Conservation (phyloP, 208 protist genomes). For the Leishmania lainsoni region DNA sequence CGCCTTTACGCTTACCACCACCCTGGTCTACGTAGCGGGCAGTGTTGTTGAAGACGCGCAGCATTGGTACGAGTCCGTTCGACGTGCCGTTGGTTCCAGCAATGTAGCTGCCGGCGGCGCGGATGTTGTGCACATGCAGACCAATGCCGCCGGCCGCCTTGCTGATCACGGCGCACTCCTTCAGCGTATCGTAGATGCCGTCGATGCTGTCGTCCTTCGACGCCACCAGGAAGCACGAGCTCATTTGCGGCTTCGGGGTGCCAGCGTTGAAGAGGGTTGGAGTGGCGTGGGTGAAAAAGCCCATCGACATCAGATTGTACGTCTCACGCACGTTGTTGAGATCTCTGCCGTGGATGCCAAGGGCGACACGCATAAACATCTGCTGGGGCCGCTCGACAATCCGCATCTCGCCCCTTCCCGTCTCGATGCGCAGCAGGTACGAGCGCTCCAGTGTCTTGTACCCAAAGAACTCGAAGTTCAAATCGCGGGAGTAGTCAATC, state of each 20-base stretch:
- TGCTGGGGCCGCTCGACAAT: constrained; percentile 99
- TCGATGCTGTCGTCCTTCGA: constrained; percentile 99
- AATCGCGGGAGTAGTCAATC: constrained; percentile 96
- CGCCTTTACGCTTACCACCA: constrained; percentile 98
- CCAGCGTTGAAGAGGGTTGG: constrained; percentile 99
- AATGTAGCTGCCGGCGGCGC: constrained; percentile 96
- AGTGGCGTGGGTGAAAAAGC: constrained; percentile 98
- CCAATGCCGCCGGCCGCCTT: constrained; percentile 99
- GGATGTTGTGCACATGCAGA: constrained; percentile 97
- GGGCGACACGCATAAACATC: constrained; percentile 98
- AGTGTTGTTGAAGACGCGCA: constrained; percentile 99
- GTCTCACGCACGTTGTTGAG: constrained; percentile 94
- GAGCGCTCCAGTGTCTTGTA: constrained; percentile 99
- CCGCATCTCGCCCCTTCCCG: constrained; percentile 48
- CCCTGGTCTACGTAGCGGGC: constrained; percentile 99
- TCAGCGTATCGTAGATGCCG: constrained; percentile 99
- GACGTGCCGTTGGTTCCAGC: constrained; percentile 96
- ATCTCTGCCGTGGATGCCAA: constrained; percentile 97
- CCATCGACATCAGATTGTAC: constrained; percentile 95
- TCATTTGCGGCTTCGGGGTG: constrained; percentile 96
- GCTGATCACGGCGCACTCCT: constrained; percentile 97
- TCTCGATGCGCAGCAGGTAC: constrained; percentile 97
- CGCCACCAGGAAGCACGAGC: constrained; percentile 97
- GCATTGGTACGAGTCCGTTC: constrained; percentile 99
- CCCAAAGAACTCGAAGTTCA: constrained; percentile 99